These are phyloP conservation scores for Bonia amplexicaulis DNA, from an alignment of 176 grass and related monocot species.

Conservation along the genomic window DNA sequence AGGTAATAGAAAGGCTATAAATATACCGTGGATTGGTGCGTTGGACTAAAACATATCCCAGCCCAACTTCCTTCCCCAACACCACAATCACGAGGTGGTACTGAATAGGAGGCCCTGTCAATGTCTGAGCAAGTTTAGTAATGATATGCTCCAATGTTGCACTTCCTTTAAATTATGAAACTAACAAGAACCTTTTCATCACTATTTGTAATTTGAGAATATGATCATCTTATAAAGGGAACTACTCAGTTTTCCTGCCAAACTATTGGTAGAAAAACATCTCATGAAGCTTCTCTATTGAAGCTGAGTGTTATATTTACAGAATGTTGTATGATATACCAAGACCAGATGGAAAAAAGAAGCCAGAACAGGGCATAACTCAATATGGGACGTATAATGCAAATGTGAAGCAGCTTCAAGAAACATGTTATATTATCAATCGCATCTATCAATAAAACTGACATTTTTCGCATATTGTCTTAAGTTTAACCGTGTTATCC, in stretches of 20 bases:
- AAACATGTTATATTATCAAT: background rate
- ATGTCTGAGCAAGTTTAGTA: conserved; percentile 59
- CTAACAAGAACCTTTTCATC: background rate
- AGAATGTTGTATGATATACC: background rate
- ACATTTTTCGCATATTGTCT: background rate
- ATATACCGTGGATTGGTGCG: conserved; percentile 62
- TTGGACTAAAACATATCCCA: conserved; percentile 70
- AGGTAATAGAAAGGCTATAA: background rate
- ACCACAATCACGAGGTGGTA: conserved; percentile 69
- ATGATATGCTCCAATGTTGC: background rate
- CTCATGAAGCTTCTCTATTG: background rate
- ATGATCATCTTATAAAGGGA: background rate
- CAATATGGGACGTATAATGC: background rate
- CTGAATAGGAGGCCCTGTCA: conserved; percentile 81
- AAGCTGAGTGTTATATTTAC: background rate
- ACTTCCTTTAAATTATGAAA: background rate
- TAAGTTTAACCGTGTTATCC: background rate
- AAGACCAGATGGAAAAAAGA: conserved; percentile 16
- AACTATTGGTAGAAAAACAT: background rate
- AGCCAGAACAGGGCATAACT: background rate
- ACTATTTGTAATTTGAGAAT: background rate
- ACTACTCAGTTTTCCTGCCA: background rate
- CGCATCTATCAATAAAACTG: background rate
- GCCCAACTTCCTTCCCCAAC: conserved; percentile 91
- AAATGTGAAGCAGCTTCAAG: conserved; percentile 7